phyloP scores from a whole-genome alignment of 176 grass and related monocot genomes.

The Aegilops tauschii region DNA sequence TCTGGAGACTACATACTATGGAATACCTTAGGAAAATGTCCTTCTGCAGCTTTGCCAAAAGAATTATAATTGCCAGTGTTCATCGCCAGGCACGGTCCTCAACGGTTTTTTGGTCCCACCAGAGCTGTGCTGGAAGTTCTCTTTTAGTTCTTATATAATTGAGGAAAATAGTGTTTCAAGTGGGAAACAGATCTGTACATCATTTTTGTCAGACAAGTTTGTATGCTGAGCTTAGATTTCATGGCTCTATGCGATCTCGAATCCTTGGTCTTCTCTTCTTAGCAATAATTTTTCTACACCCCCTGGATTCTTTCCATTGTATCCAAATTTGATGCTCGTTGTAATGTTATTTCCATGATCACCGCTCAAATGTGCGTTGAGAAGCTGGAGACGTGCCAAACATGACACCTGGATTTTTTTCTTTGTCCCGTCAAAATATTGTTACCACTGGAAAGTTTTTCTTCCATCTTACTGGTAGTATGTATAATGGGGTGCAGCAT shows the following conservation, averaged over 20 bases:
- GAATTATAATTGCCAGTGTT: slow-evolving; percentile 24
- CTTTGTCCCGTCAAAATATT: neutral
- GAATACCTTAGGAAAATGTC: slow-evolving; percentile 81
- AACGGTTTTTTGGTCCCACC: neutral
- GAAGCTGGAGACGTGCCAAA: neutral
- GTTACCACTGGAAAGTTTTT: neutral
- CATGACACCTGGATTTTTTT: neutral
- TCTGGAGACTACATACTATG: slow-evolving; percentile 79
- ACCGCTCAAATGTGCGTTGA: neutral
- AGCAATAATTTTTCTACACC: too few species aligned
- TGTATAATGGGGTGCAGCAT: neutral
- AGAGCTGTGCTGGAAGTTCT: neutral
- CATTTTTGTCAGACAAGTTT: neutral
- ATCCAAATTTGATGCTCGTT: neutral
- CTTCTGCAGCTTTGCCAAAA: slow-evolving; percentile 40
- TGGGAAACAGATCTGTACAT: slow-evolving; percentile 16
- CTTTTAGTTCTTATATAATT: neutral
- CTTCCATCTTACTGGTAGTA: neutral
- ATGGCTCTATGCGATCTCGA: neutral
- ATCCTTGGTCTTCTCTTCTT: neutral
- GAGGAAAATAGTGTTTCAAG: neutral
- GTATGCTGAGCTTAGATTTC: neutral
- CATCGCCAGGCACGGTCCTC: neutral
- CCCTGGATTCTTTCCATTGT: neutral
- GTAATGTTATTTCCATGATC: neutral